These are phyloP conservation scores for Fomitopsis pulvina DNA, from an alignment of 768 basidiomycete species.

Conservation along the genomic window DNA sequence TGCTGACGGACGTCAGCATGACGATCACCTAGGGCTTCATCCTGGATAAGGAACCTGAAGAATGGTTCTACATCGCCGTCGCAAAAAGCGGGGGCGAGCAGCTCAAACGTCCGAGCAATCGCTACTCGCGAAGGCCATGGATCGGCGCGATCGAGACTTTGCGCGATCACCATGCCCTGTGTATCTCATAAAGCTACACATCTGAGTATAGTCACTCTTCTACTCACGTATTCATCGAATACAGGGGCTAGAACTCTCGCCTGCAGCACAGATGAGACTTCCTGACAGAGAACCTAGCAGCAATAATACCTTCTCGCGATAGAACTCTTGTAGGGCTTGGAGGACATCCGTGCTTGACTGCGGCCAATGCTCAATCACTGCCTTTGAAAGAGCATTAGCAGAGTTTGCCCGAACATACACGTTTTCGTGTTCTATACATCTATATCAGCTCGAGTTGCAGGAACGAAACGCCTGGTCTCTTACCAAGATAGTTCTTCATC, in stretches of 20 bases:
- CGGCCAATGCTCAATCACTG: slow-evolving; percentile 61
- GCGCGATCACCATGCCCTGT: slow-evolving; percentile 90
- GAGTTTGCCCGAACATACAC: slow-evolving; percentile 71
- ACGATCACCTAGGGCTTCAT: slow-evolving; percentile 84
- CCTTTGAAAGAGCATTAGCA: slow-evolving; percentile 71
- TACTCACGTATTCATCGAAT: slow-evolving; percentile 79
- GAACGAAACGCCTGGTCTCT: slow-evolving; percentile 8
- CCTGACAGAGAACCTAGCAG: not conserved
- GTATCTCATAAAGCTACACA: not conserved
- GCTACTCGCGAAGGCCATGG: slow-evolving; percentile 85
- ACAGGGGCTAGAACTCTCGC: slow-evolving; percentile 86
- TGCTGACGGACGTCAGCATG: slow-evolving; percentile 72
- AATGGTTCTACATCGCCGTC: slow-evolving; percentile 56
- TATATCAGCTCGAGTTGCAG: not conserved
- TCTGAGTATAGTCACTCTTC: not conserved
- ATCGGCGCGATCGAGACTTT: slow-evolving; percentile 80
- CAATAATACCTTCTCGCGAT: slow-evolving; percentile 68
- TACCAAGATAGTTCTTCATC: slow-evolving; percentile 67
- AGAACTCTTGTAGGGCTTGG: slow-evolving; percentile 55
- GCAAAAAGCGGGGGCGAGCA: slow-evolving; percentile 60
- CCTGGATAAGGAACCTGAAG: slow-evolving; percentile 82
- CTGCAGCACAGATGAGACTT: slow-evolving; percentile 29
- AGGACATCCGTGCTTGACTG: slow-evolving; percentile 44
- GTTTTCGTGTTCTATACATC: slow-evolving; percentile 61
- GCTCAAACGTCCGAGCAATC: slow-evolving; percentile 58